Conservation (phyloP, 768 basidiomycete species). For the Cantharellus anzutake region DNA sequence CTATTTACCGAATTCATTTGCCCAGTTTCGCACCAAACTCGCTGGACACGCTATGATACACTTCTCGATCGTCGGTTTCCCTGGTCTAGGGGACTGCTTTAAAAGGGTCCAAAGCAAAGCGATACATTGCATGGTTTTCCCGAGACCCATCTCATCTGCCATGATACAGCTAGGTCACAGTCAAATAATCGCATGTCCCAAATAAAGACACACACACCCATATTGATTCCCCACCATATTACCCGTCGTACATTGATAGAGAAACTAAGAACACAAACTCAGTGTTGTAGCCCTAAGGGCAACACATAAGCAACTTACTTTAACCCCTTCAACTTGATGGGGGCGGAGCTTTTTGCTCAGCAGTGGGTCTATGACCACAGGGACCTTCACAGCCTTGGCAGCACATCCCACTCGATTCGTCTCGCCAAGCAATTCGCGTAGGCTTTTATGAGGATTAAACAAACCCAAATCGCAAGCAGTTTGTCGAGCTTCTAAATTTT, state of each 20-base stretch:
- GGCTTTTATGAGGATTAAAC: constrained; percentile 84
- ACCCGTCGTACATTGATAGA: constrained; percentile 89
- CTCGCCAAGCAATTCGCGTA: constrained; percentile 60
- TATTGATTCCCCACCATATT: constrained; percentile 76
- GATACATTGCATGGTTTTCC: constrained; percentile 79
- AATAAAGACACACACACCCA: constrained; percentile 12
- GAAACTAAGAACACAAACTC: constrained; percentile 35
- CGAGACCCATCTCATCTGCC: constrained; percentile 99
- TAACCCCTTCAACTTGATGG: constrained; percentile 97
- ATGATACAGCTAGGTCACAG: constrained; percentile 71
- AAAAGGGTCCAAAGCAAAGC: constrained; percentile 86
- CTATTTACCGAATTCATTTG: constrained; percentile 70
- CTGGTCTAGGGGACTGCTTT: constrained; percentile 81
- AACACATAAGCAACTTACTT: constrained; percentile 30
- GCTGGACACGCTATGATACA: constrained; percentile 95
- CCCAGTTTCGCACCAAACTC: constrained; percentile 96
- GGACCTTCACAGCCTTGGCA: constrained; percentile 48
- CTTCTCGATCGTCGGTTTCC: constrained; percentile 83
- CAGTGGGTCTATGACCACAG: constrained; percentile 89
- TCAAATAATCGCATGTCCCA: neutral
- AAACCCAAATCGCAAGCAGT: constrained; percentile 30
- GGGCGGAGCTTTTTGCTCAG: constrained; percentile 78
- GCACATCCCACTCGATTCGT: constrained; percentile 43
- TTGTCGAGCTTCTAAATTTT: constrained; percentile 36
- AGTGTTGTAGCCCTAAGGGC: neutral